Evolutionary conservation across 2,329 filamentous ascomycete genomes (phyloP).

Genomic region (Gremmenia infestans): DNA sequence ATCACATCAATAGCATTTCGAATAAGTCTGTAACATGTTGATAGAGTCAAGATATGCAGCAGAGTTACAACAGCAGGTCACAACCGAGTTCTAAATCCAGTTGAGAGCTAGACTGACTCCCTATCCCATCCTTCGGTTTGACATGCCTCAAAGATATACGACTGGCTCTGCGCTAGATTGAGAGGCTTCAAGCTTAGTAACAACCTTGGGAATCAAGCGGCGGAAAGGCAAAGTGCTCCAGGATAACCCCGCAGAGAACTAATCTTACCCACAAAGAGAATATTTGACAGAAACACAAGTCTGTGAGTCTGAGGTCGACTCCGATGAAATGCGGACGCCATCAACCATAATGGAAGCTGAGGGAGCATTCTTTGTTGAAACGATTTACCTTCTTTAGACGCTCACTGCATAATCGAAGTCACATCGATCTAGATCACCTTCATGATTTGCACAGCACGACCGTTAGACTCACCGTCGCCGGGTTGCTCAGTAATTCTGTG

Average conservation of each 20-base stretch:
- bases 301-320: not conserved
- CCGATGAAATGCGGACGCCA: slow-evolving; percentile 2
- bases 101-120: too few species aligned
- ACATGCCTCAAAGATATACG: too few species aligned
- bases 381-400: slow-evolving; percentile 8
- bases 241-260: too few species aligned
- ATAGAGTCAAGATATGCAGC: not conserved
- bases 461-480: slow-evolving; percentile 1
- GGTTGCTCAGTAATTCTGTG: not conserved
- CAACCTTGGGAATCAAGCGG: too few species aligned
- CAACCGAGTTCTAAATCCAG: not conserved
- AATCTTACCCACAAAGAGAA: too few species aligned
- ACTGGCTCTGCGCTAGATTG: too few species aligned
- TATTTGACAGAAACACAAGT: not conserved
- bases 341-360: slow-evolving; percentile 8
- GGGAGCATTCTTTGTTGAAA: slow-evolving; percentile 11
- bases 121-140: too few species aligned
- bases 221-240: too few species aligned
- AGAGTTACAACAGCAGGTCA: not conserved
- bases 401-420: slow-evolving; percentile 11
- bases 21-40: not conserved
- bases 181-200: too few species aligned
- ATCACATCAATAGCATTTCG: not conserved
- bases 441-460: not conserved
- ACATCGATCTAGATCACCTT: not conserved